Conservation (phyloP, 176 grass and related monocot species). For the Eragrostis curvula region DNA sequence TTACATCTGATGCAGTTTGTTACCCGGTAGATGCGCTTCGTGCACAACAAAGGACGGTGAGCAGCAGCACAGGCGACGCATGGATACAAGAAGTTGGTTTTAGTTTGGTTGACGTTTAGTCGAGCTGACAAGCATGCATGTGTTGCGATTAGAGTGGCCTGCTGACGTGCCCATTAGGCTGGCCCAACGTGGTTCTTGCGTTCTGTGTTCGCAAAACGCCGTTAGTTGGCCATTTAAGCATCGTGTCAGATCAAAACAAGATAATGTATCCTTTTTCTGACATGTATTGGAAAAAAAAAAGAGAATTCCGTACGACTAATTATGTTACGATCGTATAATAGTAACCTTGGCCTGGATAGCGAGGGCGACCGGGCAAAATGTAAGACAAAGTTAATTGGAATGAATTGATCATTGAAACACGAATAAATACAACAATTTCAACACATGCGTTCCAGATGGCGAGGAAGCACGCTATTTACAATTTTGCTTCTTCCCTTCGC, state of each 20-base stretch:
- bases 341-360: no score
- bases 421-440: neutral
- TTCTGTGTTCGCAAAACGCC: no score
- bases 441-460: conserved; percentile 13
- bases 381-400: neutral
- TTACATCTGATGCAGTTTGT: no score
- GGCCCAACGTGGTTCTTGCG: neutral
- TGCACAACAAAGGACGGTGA: neutral
- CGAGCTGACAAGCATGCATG: neutral
- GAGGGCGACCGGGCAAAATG: neutral
- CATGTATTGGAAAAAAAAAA: no score
- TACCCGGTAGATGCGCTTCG: neutral
- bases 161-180: neutral
- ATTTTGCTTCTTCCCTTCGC: conserved; percentile 23
- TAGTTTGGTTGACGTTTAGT: neutral
- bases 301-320: no score
- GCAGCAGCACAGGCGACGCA: neutral
- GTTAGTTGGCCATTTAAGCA: no score
- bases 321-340: no score
- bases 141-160: neutral
- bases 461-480: conserved; percentile 56
- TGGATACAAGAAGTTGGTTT: neutral
- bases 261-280: no score
- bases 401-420: neutral
- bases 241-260: no score